phyloP scores from a whole-genome alignment of 371 early-diverging fungal genomes.

The Actinomortierella ambigua region DNA sequence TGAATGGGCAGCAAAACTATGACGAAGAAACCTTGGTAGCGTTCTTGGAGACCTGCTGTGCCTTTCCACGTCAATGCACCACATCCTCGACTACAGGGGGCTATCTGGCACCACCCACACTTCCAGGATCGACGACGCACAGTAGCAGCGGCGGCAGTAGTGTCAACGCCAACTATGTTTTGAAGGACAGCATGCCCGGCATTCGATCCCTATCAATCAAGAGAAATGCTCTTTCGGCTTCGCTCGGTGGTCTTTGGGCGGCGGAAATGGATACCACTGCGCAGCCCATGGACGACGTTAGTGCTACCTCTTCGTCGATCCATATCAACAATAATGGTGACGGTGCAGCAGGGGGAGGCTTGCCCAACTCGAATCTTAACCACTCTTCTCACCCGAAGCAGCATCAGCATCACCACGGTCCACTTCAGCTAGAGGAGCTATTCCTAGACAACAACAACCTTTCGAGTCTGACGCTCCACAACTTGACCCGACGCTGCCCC shows the following conservation, averaged over 20 bases:
- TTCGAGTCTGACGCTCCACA: background rate
- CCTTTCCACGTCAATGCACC: background rate
- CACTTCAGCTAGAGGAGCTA: background rate
- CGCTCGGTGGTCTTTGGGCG: too few species aligned
- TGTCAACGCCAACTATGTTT: too few species aligned
- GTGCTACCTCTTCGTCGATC: too few species aligned
- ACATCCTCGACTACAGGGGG: background rate
- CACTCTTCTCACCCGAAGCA: background rate
- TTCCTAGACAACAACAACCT: background rate
- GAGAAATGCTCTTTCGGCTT: too few species aligned
- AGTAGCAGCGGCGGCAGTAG: too few species aligned
- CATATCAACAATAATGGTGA: too few species aligned
- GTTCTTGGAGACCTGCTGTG: slow-evolving; percentile 1
- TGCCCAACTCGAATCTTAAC: background rate
- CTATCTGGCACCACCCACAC: background rate
- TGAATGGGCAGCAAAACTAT: slow-evolving; percentile 2
- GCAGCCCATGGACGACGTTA: too few species aligned
- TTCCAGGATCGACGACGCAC: too few species aligned
- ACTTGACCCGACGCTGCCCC: slow-evolving; percentile 4
- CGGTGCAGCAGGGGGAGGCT: background rate
- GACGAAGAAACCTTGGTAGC: slow-evolving; percentile 1
- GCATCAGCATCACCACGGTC: background rate
- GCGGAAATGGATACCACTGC: too few species aligned
- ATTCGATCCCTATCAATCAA: slow-evolving; percentile 5
- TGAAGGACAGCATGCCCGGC: background rate